Percentiles rank a stretch among this genome's conserved stretches.
These are phyloP conservation scores for Puccinia polysora DNA, from an alignment of 1,284 basidiomycete genomes.

Conservation along the genomic window DNA sequence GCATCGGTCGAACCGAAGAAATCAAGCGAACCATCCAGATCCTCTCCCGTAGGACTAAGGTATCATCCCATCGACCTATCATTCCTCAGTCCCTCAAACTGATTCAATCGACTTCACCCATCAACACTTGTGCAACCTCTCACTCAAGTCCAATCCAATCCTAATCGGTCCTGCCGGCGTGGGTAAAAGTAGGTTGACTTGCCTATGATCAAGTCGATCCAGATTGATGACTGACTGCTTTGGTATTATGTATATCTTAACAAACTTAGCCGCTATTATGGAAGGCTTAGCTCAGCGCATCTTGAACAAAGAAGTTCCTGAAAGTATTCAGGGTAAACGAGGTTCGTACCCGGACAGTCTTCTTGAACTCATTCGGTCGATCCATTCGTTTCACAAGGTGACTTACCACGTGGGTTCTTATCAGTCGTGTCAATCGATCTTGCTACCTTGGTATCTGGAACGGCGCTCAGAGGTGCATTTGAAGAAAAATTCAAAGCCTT, in stretches of 20 bases:
- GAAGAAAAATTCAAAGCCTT: constrained; percentile 86
- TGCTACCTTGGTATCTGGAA: constrained; percentile 74
- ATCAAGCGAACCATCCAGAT: constrained; percentile 83
- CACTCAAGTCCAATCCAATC: constrained; percentile 70
- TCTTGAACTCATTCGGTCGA: constrained; percentile 62
- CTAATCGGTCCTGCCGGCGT: constrained; percentile 55
- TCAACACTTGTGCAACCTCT: neutral
- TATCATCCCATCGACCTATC: neutral
- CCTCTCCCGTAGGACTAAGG: constrained; percentile 48
- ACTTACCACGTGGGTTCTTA: constrained; percentile 35
- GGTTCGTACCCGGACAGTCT: constrained; percentile 55
- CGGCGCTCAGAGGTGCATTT: constrained; percentile 81
- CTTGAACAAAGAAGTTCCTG: constrained; percentile 83
- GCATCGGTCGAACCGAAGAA: constrained; percentile 70
- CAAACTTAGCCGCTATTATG: constrained; percentile 64
- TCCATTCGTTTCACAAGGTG: constrained; percentile 69
- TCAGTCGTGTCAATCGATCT: constrained; percentile 64
- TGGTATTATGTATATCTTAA: neutral
- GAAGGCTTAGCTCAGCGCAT: constrained; percentile 86
- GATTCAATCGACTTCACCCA: neutral
- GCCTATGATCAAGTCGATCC: constrained; percentile 59
- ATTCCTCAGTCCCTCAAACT: neutral
- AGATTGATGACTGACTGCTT: no score
- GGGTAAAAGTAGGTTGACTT: constrained; percentile 46
- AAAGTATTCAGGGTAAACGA: constrained; percentile 53